phyloP scores from a whole-genome alignment of 1,284 basidiomycete genomes.

The Fomes fomentarius region DNA sequence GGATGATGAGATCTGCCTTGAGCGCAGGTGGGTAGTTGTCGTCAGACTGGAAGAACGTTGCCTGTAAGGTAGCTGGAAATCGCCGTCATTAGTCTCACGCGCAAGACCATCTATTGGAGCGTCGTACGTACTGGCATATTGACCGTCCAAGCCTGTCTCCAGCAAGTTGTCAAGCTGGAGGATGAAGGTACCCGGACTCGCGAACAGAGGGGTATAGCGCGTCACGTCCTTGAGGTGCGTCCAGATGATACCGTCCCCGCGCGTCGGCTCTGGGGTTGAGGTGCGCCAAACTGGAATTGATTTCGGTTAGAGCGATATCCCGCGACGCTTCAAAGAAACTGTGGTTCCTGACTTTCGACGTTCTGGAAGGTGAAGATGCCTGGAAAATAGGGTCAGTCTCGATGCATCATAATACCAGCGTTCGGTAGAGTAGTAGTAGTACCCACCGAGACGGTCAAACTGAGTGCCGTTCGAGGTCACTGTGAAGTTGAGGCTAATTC shows the following conservation, averaged over 20 bases:
- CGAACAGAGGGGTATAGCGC: conserved; percentile 70
- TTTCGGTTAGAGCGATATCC: not conserved
- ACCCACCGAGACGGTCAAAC: conserved; percentile 64
- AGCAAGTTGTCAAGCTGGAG: conserved; percentile 75
- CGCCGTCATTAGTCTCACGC: not conserved
- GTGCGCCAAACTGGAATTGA: conserved; percentile 70
- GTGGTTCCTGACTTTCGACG: conserved; percentile 62
- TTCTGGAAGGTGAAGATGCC: conserved; percentile 73
- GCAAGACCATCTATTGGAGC: not conserved
- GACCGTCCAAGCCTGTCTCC: conserved; percentile 56
- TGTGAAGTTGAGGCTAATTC: conserved; percentile 73
- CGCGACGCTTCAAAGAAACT: too few species aligned
- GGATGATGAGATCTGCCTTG: conserved; percentile 66
- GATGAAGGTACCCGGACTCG: conserved; percentile 66
- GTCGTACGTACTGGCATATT: conserved; percentile 62
- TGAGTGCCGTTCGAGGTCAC: conserved; percentile 81
- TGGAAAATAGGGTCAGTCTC: not conserved
- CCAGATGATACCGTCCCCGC: conserved; percentile 74
- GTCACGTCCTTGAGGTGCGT: conserved; percentile 79
- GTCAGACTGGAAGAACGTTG: conserved; percentile 71
- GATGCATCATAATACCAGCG: too few species aligned
- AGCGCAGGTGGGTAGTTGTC: conserved; percentile 55
- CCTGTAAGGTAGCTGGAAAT: conserved; percentile 59
- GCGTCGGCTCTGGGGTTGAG: conserved; percentile 76
- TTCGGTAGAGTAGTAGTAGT: not conserved